Percentiles rank a stretch among this genome's conserved stretches.
Evolutionary conservation across 352 stramenopile genomes (phyloP).

Genomic region (Salisapilia sapeloensis): DNA sequence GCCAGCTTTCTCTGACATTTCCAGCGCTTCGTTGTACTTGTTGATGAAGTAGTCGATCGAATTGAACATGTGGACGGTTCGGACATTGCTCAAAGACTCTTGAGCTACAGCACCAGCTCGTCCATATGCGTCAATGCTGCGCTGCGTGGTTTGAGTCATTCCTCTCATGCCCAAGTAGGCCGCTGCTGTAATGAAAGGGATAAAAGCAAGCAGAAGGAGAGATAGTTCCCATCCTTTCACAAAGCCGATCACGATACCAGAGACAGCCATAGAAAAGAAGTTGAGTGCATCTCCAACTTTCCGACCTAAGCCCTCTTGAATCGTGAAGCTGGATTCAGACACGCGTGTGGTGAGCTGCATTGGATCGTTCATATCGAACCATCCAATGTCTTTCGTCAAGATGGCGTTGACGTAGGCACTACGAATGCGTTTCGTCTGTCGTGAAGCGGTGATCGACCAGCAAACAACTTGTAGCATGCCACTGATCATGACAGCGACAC

Average conservation of each 20-base stretch:
- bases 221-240: conserved; percentile 20
- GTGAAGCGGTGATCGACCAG: conserved; percentile 15
- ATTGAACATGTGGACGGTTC: conserved; percentile 32
- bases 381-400: conserved; percentile 11
- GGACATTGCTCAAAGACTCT: conserved; percentile 14
- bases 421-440: conserved; percentile 13
- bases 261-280: conserved; percentile 17
- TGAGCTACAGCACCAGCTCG: conserved; percentile 17
- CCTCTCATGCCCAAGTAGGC: conserved; percentile 9
- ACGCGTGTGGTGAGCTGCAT: conserved; percentile 11
- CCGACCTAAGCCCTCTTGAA: conserved; percentile 16
- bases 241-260: conserved; percentile 22
- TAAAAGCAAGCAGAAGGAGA: conserved; percentile 20
- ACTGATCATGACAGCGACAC: conserved; percentile 4
- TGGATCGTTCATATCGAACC: conserved; percentile 13
- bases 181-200: conserved; percentile 9
- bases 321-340: conserved; percentile 11
- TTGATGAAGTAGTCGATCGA: conserved; percentile 8
- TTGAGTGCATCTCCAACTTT: conserved; percentile 15
- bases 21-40: conserved; percentile 16
- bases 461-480: conserved; percentile 9
- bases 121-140: conserved; percentile 11
- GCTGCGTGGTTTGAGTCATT: conserved; percentile 5
- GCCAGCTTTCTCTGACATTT: conserved; percentile 6
- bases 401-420: conserved; percentile 10